Base-by-base conservation (phyloP, 169 alveolate genomes). In the Theileria annulata region DNA sequence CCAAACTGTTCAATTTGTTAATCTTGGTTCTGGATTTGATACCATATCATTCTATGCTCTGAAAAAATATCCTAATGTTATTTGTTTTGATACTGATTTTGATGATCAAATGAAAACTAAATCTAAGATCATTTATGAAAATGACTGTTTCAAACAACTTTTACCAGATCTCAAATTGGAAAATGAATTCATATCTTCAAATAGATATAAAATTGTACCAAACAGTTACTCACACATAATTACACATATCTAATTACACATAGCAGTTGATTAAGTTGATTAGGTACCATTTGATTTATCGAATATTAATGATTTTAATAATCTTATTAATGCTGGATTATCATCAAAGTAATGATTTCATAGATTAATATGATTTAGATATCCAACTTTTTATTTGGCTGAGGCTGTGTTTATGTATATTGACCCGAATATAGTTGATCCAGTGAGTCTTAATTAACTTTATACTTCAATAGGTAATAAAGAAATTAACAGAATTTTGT, bases 1-100 rank as follows among this genome's bases (percentile, higher is more conserved):
- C 1, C 75, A 77, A 28, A 28, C n/a, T 0, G 82, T 84, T 17
- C 90, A 84, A 31, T 6, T 84, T 3, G 90, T 84, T 3, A 84
- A 84, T 54, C 42, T 84, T 30, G 90, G 90, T 17, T 48, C 79
- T 23, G 90, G 90, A 2, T 77, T 84, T 23, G 90, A 84, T 77
- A 84, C 87, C 12, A 8, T 84, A 4, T 66, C 80, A 4, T 62
- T 71, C 59, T 77, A 79, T 77, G 31, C 77, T 0, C 42, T 76
- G 33, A 54, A 84, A 51, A 72, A 84, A 2, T 76, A 70, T 37
- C 30, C 12, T 1, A 73, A 73, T 9, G 77, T 49, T 1, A 31
- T 77, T 6, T 77, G 82, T 30, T 84, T 71, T 60, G 90, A 84
- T 5, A 15, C 71, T 28, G 90, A 84, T 71, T 19, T 54, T 5